Evolutionary conservation across 2,329 filamentous ascomycete species (phyloP), one percentile per base, ranked within the genome.

Genomic region (Pseudogymnoascus sp.): DNA sequence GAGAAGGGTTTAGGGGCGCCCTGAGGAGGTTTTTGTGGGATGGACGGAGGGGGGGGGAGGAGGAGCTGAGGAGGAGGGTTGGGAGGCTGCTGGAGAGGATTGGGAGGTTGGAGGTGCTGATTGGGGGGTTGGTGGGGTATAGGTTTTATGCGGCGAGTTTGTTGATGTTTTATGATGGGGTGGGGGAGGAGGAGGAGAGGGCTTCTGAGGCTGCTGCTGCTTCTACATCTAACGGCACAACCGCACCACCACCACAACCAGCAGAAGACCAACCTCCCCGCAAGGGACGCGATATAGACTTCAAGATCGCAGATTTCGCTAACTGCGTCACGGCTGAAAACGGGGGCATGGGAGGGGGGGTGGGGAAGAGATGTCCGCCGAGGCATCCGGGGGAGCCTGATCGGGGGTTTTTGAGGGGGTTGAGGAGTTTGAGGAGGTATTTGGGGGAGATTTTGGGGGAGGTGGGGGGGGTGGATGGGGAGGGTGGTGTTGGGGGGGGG

Each of bases 231-330:
- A 36, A 36, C 14, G 34, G 34, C 34, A 28, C 25, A 6, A 4
- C 25, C 6, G 11, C 34, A 14, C 75, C 73, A 37, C 70, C 71
- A 6, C 13, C 34, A 36, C 65, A 64, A 70, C 25, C 25, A 28
- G 6, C 25, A 28, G 6, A 5, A 4, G 25, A 23, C 60, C 68
- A 65, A 31, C 28, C 28, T 1, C 25, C 25, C 48, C 61, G 61
- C 11, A 67, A 63, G 10, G 63, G 66, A 65, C 79, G 80, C 57
- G 83, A 87, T 68, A 93, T 96, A 73, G 90, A 96, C 75, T 87
- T 99, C 78, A 97, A 97, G 77, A 96, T 99, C 75, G 93, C 96
- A 64, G 95, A 99, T 76, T 99, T 99, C 78, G 95, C 95, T 68
- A 99, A 99, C 75, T 97, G 93, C 72, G 88, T 98, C 37, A 98